Evolutionary conservation across 306 rosid genomes (phyloP).

Genomic region (Medicago truncatula): MtrunA17r5.0-ANR NC_053049.1:45233001-45233500

Average conservation of each 20-base stretch:
- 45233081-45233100: constrained; percentile 91
- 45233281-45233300: neutral
- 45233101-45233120: constrained; percentile 98
- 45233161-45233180: constrained; percentile 72
- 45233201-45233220: constrained; percentile 30
- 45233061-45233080: constrained; percentile 86
- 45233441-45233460: constrained; percentile 68
- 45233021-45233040: constrained; percentile 91
- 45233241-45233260: neutral
- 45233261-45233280: neutral
- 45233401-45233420: constrained; percentile 90
- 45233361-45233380: neutral
- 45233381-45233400: constrained; percentile 26
- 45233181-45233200: constrained; percentile 70
- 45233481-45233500: constrained; percentile 65
- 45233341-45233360: neutral
- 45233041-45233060: constrained; percentile 84
- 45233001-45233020: constrained; percentile 75
- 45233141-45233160: constrained; percentile 58
- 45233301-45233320: neutral
- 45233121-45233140: constrained; percentile 76
- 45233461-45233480: constrained; percentile 79
- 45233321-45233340: neutral
- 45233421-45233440: constrained; percentile 96
- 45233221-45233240: constrained; percentile 37